Base-by-base conservation (phyloP, 345 rosid species). In the Garcia nutans region DNA sequence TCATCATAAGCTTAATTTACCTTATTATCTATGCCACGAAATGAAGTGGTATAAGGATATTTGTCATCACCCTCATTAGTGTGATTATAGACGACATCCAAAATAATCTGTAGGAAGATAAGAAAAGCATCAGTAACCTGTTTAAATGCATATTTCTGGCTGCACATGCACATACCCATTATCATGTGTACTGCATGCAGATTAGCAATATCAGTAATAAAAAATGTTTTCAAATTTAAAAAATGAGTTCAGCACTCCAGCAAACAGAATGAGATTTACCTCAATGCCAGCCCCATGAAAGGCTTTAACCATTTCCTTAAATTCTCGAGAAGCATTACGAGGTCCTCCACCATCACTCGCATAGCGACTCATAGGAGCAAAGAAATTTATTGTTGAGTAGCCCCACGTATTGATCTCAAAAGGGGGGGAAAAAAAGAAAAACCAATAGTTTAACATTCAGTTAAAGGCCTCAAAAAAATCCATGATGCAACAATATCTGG, bases 11-110 rank as follows among this genome's bases (percentile, higher is more conserved):
- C 31, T 16, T 72, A 62, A 70, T 58, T 79, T 71, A 84, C 99
- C 96, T 92, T 92, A 78, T 92, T 95, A 83, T 95, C 97, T 79
- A 95, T 91, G 72, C 97, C 99, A 82, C 97, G 97, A 74, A 95
- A 95, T 67, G 99, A 95, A 72, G 96, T 93, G 65, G 94, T 85
- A 77, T 92, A 90, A 70, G 97, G 94, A 86, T 89, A 52, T 72
- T 79, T 71, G 75, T 95, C 96, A 77, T 90, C 99, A 77, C 89
- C 97, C 84, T 95, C 99, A 82, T 95, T 95, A 65, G 99, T 91
- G 77, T 95, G 99, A 81, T 95, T 93, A 78, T 90, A 95, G 73
- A 91, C 99, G 58, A 95, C 99, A 82, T 95, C 99, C 92, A 95
- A 86, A 80, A 92, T 91, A 64, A 93, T 94, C 99, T 95, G 86